Percentiles rank a stretch among this genome's conserved stretches.
phyloP scores from a whole-genome alignment of 176 grass and related monocot species.

The Carex myosuroides region DNA sequence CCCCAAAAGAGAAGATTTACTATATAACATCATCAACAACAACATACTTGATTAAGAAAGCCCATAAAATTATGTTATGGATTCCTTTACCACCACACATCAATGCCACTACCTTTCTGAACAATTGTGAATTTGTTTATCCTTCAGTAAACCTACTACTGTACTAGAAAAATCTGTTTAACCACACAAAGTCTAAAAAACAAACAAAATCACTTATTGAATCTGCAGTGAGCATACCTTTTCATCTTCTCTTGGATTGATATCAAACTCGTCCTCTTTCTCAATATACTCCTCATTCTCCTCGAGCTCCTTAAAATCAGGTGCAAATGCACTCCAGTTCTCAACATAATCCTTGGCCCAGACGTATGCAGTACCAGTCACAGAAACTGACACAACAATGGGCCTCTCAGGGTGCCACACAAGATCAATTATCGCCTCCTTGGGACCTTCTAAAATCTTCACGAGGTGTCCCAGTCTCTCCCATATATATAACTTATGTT shows the following conservation, averaged over 20 bases:
- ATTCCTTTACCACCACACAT: background rate
- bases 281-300: constrained; percentile 98
- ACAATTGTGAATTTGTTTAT: background rate
- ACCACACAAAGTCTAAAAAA: constrained; percentile 4
- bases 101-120: background rate
- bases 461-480: constrained; percentile 72
- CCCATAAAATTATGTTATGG: background rate
- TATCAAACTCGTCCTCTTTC: constrained; percentile 85
- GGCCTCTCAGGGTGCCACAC: constrained; percentile 90
- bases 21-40: background rate
- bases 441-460: constrained; percentile 98
- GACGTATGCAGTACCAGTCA: constrained; percentile 62
- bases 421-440: constrained; percentile 87
- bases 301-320: constrained; percentile 92
- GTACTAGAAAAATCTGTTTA: background rate
- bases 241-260: constrained; percentile 63
- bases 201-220: constrained; percentile 2
- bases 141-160: background rate
- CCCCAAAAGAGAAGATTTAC: background rate
- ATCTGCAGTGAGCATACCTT: constrained; percentile 27
- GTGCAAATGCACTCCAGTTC: constrained; percentile 98
- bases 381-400: constrained; percentile 71
- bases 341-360: constrained; percentile 91
- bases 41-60: background rate
- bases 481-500: constrained; percentile 94